These are phyloP conservation scores for Xylaria sp. DNA, from an alignment of 2,329 filamentous ascomycete species.

Conservation along the genomic window DNA sequence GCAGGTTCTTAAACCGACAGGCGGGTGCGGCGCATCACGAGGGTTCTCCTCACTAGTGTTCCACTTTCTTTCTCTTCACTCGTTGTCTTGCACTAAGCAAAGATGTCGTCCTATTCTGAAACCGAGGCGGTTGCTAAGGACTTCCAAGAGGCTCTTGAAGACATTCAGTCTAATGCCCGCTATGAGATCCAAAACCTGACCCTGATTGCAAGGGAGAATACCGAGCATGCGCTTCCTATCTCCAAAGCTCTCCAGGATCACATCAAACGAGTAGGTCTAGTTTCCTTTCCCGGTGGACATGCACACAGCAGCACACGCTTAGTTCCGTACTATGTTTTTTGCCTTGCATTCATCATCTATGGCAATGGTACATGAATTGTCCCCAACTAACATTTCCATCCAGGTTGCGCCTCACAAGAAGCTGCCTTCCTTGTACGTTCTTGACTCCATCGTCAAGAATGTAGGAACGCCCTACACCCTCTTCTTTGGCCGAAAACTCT, in stretches of 20 bases:
- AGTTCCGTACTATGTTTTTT: background rate
- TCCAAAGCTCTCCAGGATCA: conserved; percentile 89
- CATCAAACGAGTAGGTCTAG: conserved; percentile 82
- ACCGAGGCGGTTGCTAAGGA: conserved; percentile 90
- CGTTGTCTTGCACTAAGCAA: conserved; percentile 26
- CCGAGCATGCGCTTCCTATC: conserved; percentile 91
- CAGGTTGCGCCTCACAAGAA: conserved; percentile 89
- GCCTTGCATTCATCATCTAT: background rate
- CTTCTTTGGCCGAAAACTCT: conserved; percentile 90
- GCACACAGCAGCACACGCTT: background rate
- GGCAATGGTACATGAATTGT: background rate
- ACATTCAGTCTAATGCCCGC: conserved; percentile 86
- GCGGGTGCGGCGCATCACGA: conserved; percentile 4
- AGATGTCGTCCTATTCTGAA: conserved; percentile 54
- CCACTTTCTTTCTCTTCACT: background rate
- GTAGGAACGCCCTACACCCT: conserved; percentile 96
- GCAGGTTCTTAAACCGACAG: conserved; percentile 7
- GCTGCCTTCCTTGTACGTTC: conserved; percentile 91
- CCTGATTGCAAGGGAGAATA: conserved; percentile 96
- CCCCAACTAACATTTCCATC: conserved; percentile 43
- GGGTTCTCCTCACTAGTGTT: conserved; percentile 7
- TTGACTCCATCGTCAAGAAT: conserved; percentile 98
- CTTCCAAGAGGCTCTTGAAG: conserved; percentile 90
- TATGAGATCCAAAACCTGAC: conserved; percentile 98
- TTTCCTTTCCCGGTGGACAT: conserved; percentile 1